Base-by-base conservation (phyloP, 2,329 filamentous ascomycete species). In the Colletotrichum endophyticum region DNA sequence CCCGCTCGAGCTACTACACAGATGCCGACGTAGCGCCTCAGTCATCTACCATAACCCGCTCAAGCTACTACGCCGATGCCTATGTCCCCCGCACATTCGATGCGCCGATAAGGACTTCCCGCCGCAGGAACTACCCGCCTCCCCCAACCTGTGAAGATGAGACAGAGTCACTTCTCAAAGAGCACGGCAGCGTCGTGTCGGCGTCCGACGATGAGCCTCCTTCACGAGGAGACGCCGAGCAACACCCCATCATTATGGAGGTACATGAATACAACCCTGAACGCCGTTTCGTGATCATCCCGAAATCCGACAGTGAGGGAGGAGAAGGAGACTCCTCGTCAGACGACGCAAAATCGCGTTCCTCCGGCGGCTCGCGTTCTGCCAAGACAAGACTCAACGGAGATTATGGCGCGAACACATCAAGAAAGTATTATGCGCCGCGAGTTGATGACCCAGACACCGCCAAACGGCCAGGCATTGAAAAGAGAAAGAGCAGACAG, bases 81-180 rank as follows among this genome's bases (percentile, higher is more conserved):
- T 13, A 71, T 11, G 32, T 72, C 12, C 68, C 70, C 19, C 44
- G 76, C 13, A 44, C 78, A 77, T 49, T 77, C 61, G 78, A 57
- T 78, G 79, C 75, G 79, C 81, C 32, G 67, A 15, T 27, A n/a
- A 75, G 67, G 30, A 39, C 53, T 39, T 53, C 53, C 63, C 76
- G 73, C 19, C 75, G 81, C 59, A 83, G 78, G 71, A 80, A 83
- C 76, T 88, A 87, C 81, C 92, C 93, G 8, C 94, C 93, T 2
- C 87, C 88, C 22, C 93, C 94, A 6, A 92, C 84, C 44, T 93
- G 94, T 64, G 94, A 96, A 82, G 94, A 96, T 81, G 94, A 95
- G 82, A 85, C 82, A 19, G 88, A 87, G 16, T 91, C 94, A 9
- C 84, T 95, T 49, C 90, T 89, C 8, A 91, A 89, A 81, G 94